Evolutionary conservation across 164 flowering plant species (phyloP).

Genomic region (Vitis vinifera): DNA sequence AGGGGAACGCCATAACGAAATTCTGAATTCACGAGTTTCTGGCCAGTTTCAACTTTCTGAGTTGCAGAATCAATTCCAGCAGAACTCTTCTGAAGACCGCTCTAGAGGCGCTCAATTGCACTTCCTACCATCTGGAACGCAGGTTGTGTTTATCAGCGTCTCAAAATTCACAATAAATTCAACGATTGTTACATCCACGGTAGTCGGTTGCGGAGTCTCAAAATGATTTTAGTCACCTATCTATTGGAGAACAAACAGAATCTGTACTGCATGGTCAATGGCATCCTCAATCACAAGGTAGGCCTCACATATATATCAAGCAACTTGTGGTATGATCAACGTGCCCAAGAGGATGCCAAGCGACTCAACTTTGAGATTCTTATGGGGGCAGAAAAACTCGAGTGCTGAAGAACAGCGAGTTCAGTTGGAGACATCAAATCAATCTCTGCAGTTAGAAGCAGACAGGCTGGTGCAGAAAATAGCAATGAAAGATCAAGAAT

Average conservation of each 20-base stretch:
- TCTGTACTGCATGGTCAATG: slow-evolving; percentile 47
- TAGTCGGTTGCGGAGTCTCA: slow-evolving; percentile 47
- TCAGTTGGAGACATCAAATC: too few relatives aligned
- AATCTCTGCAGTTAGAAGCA: too few relatives aligned
- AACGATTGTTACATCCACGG: slow-evolving; percentile 46
- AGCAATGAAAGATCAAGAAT: slow-evolving; percentile 43
- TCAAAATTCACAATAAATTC: slow-evolving; percentile 59
- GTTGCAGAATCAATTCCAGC: slow-evolving; percentile 61
- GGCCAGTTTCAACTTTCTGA: slow-evolving; percentile 64
- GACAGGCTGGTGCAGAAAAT: too few relatives aligned
- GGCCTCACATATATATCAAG: slow-evolving; percentile 34
- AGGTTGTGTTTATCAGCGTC: slow-evolving; percentile 37
- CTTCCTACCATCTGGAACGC: slow-evolving; percentile 40
- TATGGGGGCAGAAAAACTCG: too few relatives aligned
- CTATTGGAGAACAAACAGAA: slow-evolving; percentile 56
- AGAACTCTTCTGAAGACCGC: slow-evolving; percentile 40
- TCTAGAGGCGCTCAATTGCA: slow-evolving; percentile 35
- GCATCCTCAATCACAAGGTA: slow-evolving; percentile 48
- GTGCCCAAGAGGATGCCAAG: too few relatives aligned
- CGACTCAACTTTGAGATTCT: too few relatives aligned
- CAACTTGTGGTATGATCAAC: background rate
- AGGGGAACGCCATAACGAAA: slow-evolving; percentile 44
- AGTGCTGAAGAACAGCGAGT: too few relatives aligned
- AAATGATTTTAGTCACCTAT: slow-evolving; percentile 38
- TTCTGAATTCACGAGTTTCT: slow-evolving; percentile 43